Base-by-base conservation (phyloP, 768 basidiomycete genomes). In the Imleria badia region DNA sequence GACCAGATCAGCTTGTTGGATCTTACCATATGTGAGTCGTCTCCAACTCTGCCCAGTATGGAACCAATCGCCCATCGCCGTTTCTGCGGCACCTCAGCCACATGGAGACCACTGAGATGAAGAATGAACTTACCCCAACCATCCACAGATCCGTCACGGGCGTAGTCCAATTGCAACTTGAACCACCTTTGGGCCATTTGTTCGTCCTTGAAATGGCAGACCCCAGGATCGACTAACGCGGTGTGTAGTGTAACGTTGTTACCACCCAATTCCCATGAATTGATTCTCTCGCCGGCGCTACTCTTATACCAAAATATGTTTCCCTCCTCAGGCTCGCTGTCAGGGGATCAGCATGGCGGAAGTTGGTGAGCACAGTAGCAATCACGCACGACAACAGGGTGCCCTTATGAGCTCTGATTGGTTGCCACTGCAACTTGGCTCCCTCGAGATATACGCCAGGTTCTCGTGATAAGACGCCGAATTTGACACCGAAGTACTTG, bases 181-280 rank as follows among this genome's bases (percentile, higher is more conserved):
- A 47, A 58, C 57, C 57, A 58, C 29, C 14, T 41, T 13, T 29
- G 34, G 15, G 57, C 57, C 22, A 20, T 48, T 14, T 29, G 19
- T 8, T 26, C 7, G 13, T 54, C 45, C 5, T 7, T 22, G 45
- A 58, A 54, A 33, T 8, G 33, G 30, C 46, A 58, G 13, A 54
- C 35, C 23, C 41, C 52, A 20, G 36, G 41, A 2, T 38, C 39
- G 49, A 31, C 12, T 2, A 19, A 34, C 2, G 55, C 7, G 19
- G 46, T 48, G 7, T 13, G 38, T 4, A 58, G 35, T 9, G 35
- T 43, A 12, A 51, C 57, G 2, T 46, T 39, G 9, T 22, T 34
- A 15, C 44, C 48, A 1, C n/a, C 17, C 34, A 54, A 23, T 17
- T 42, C 39, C 57, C 57, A 58, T 31, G 44, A 50, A 12, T 49